phyloP scores from a whole-genome alignment of 768 basidiomycete genomes.

The Hydnum rufescens region DNA sequence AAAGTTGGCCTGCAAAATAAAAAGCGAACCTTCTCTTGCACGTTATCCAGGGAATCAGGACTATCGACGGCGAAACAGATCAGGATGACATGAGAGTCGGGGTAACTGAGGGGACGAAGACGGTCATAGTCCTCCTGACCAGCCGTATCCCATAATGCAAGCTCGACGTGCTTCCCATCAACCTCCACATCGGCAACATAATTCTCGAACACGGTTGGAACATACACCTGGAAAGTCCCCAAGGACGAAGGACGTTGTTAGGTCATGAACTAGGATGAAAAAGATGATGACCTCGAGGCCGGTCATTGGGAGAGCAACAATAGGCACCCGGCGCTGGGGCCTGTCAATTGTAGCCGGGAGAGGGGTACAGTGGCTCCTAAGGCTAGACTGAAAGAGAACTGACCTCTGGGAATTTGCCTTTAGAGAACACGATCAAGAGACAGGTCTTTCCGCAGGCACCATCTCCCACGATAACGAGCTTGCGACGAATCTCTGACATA shows the following conservation, averaged over 20 bases:
- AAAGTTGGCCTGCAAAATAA: background rate
- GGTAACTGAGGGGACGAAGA: conserved; percentile 91
- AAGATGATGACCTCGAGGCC: background rate
- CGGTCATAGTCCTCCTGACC: conserved; percentile 99
- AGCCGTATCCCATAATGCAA: conserved; percentile 99
- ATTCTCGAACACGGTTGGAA: conserved; percentile 99
- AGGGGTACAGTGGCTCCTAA: background rate
- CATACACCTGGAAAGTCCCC: conserved; percentile 80
- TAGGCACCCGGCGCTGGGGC: background rate
- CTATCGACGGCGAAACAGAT: conserved; percentile 98
- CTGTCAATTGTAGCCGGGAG: too few species aligned
- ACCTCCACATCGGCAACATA: conserved; percentile 98
- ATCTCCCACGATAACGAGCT: conserved; percentile 93
- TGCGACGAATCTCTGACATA: conserved; percentile 57
- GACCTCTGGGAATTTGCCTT: conserved; percentile 92
- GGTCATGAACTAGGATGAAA: too few species aligned
- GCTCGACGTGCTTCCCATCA: conserved; percentile 94
- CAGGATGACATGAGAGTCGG: conserved; percentile 98
- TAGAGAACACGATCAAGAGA: conserved; percentile 88
- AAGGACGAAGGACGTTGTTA: background rate
- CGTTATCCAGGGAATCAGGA: conserved; percentile 96
- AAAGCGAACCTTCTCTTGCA: conserved; percentile 85
- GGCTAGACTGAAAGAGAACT: conserved; percentile 3
- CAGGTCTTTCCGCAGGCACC: conserved; percentile 98
- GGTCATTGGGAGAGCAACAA: background rate